Conservation (phyloP, 257 asterid species). For the Cordia subcordata region DNA sequence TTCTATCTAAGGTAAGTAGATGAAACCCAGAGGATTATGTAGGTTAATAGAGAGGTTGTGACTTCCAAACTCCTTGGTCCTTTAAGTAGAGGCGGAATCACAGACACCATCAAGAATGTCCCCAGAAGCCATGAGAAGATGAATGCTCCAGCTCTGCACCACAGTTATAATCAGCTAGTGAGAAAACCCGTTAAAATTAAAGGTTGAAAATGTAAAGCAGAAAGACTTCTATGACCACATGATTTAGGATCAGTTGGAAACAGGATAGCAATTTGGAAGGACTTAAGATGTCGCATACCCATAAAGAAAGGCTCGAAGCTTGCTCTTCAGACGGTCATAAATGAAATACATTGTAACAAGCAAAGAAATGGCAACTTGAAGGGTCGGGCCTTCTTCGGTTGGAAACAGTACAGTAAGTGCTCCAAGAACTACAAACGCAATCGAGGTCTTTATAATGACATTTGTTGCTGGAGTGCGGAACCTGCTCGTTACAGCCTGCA, state of each 20-base stretch:
- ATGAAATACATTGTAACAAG: slow-evolving; percentile 65
- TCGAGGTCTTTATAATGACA: slow-evolving; percentile 65
- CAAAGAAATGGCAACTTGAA: slow-evolving; percentile 86
- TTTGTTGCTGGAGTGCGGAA: slow-evolving; percentile 68
- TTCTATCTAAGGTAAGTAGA: slow-evolving; percentile 76
- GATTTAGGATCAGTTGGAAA: neutral
- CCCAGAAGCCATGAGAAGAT: slow-evolving; percentile 88
- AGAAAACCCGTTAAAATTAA: neutral
- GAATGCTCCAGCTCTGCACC: slow-evolving; percentile 80
- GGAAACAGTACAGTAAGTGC: slow-evolving; percentile 87
- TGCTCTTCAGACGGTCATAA: slow-evolving; percentile 75
- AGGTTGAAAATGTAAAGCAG: too few species aligned
- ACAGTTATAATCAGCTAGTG: neutral
- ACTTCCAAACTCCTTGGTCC: slow-evolving; percentile 95
- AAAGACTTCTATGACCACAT: neutral
- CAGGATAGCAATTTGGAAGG: slow-evolving; percentile 3
- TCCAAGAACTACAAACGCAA: slow-evolving; percentile 71
- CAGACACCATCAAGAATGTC: slow-evolving; percentile 92
- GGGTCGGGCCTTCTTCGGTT: slow-evolving; percentile 96
- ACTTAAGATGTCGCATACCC: slow-evolving; percentile 52
- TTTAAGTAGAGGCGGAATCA: slow-evolving; percentile 83
- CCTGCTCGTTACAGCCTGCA: slow-evolving; percentile 82
- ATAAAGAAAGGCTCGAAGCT: slow-evolving; percentile 64
- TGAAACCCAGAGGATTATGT: slow-evolving; percentile 80
- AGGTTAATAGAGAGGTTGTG: slow-evolving; percentile 84